Evolutionary conservation across 306 rosid species (phyloP).

Genomic region (Urtica urens): DNA sequence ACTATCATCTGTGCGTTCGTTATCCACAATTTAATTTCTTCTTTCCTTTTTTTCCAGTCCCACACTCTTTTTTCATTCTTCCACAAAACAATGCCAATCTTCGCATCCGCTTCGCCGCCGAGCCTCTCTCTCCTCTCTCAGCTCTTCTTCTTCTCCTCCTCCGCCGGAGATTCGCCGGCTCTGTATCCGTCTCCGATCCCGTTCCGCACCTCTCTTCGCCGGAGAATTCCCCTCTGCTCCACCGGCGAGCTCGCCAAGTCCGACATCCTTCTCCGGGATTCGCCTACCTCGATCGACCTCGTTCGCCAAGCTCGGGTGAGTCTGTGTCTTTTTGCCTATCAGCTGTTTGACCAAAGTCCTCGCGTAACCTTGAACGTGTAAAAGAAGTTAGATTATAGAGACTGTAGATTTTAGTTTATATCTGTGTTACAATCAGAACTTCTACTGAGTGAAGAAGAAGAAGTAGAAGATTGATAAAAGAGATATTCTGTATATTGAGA

Average conservation of each 20-base stretch:
- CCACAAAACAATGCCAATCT: constrained; percentile 27
- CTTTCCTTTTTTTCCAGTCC: neutral
- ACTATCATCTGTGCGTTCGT: neutral
- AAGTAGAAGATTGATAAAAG: neutral
- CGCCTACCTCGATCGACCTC: constrained; percentile 26
- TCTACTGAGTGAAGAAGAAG: neutral
- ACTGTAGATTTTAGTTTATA: neutral
- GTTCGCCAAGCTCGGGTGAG: constrained; percentile 61
- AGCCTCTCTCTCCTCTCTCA: constrained; percentile 27
- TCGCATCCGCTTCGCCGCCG: constrained; percentile 31
- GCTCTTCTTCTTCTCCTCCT: constrained; percentile 15
- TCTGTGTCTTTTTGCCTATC: constrained; percentile 6
- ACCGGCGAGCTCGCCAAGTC: constrained; percentile 29
- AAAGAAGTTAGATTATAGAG: no score
- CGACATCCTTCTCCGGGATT: constrained; percentile 27
- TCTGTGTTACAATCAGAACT: neutral
- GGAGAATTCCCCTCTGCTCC: constrained; percentile 17
- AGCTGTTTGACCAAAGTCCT: no score
- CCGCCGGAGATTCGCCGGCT: constrained; percentile 4
- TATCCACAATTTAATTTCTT: neutral
- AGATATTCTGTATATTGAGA: neutral
- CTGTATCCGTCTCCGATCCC: constrained; percentile 5
- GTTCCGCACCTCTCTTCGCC: constrained; percentile 15
- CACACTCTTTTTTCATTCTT: neutral
- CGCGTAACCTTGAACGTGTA: no score